Base-by-base conservation (phyloP, 306 rosid genomes). In the Benincasa hispida region DNA sequence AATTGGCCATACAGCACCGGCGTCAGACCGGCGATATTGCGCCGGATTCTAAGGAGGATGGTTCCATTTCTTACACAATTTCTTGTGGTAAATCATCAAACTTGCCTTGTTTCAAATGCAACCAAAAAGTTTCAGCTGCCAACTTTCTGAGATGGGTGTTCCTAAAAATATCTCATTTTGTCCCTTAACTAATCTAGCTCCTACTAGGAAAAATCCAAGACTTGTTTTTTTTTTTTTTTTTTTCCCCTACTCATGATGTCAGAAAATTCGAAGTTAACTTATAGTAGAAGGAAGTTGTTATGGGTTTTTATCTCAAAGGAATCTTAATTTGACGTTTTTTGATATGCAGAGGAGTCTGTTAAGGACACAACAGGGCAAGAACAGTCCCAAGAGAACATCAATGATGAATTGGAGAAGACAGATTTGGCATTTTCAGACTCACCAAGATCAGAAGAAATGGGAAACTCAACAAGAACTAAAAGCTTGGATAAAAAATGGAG, bases 11-110 rank as follows among this genome's bases (percentile, higher is more conserved):
- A 85, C 80, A 85, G 69, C 88, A 83, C 70, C 84, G 86, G 78
- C 81, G 78, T 9, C 60, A 48, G n/a, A 84, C 82, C 80, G 84
- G 56, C 11, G 80, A 82, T 74, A 76, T 79, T 63, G 78, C 19
- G 6, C 86, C 66, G 25, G 88, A 81, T 48, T 84, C 90, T 77
- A 89, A 89, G 87, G 99, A 95, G 54, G 98, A 95, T 59, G 82
- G 83, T 55, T 92, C 99, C 51, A 85, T 94, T 41, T 85, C 96
- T 55, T 90, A 87, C 89, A 85, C 94, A 82, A 83, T 91, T 80
- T 87, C 96, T 77, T 81, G 81, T 77, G 99, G 99, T 94, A 89
- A 30, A 34, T 59, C 74, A 68, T 81, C 75, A 57, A 22, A 41
- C 68, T 32, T 59, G 6, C n/a, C 14, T 56, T 22, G 27, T 56